Conservation (phyloP, 257 asterid species). For the Solanum sejunctum region DNA sequence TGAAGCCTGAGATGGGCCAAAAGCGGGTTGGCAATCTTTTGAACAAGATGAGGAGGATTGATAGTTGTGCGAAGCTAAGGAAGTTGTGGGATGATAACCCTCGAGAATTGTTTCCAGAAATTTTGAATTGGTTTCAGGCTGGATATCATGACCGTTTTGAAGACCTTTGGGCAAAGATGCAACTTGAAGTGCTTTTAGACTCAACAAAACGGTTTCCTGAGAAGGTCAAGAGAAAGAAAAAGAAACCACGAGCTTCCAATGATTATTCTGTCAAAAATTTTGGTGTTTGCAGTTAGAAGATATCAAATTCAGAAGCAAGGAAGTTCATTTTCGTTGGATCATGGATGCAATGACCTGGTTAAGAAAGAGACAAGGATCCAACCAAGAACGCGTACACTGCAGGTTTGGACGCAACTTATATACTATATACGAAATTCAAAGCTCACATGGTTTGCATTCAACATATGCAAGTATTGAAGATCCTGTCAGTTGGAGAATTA, state of each 20-base stretch:
- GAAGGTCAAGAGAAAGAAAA: constrained; percentile 20
- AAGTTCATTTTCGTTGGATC: not conserved
- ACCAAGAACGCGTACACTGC: not conserved
- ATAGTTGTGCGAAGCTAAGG: constrained; percentile 37
- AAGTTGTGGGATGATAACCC: constrained; percentile 42
- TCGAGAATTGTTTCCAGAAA: constrained; percentile 34
- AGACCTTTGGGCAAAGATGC: constrained; percentile 47
- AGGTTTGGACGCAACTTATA: not conserved
- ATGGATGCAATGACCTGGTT: not conserved
- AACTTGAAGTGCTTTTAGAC: constrained; percentile 19
- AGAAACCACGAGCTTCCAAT: not conserved
- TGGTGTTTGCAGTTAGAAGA: not conserved
- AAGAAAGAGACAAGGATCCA: not conserved
- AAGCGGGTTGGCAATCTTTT: constrained; percentile 59
- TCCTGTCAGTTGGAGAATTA: not conserved
- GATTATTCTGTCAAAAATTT: not conserved
- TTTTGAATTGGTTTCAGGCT: constrained; percentile 65
- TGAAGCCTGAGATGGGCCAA: constrained; percentile 66
- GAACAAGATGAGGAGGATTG: constrained; percentile 37
- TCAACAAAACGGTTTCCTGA: constrained; percentile 19
- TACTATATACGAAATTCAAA: not conserved
- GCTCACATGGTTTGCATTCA: not conserved
- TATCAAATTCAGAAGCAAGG: not conserved
- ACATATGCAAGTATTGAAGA: not conserved
- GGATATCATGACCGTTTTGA: constrained; percentile 31